Evolutionary conservation across 202 grass and related monocot genomes (phyloP).

Genomic region (Miscanthus sacchariflorus): DNA sequence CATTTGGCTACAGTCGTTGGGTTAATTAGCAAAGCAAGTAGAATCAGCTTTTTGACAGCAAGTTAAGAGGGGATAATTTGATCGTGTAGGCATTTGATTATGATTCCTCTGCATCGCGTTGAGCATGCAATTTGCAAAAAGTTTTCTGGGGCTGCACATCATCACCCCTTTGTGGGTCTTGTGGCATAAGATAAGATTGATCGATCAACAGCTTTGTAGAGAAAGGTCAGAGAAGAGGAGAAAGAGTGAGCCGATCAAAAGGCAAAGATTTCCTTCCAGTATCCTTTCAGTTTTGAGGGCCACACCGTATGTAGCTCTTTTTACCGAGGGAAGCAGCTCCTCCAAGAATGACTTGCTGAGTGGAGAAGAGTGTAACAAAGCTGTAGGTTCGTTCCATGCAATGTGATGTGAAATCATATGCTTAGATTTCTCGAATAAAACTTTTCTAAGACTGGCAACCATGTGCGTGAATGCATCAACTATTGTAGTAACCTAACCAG

Average conservation of each 20-base stretch:
- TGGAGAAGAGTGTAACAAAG: background rate
- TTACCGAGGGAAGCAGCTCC: background rate
- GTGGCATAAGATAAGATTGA: background rate
- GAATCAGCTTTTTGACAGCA: background rate
- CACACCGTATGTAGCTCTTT: background rate
- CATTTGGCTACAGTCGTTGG: background rate
- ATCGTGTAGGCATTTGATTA: background rate
- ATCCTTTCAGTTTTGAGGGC: background rate
- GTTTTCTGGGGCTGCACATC: background rate
- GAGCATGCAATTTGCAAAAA: background rate
- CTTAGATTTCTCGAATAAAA: background rate
- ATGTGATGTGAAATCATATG: background rate
- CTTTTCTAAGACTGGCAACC: background rate
- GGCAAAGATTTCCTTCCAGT: constrained; percentile 30
- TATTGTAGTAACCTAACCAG: background rate
- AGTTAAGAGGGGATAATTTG: background rate
- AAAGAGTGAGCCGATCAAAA: constrained; percentile 36
- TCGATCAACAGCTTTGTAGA: background rate
- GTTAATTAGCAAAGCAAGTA: background rate
- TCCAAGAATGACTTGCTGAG: background rate
- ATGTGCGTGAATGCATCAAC: background rate
- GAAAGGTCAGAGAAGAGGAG: background rate
- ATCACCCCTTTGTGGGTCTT: background rate
- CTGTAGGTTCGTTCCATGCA: background rate
- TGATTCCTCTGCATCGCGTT: background rate